Conservation (phyloP, 164 flowering plant species). For the Dillenia turbinata region DNA sequence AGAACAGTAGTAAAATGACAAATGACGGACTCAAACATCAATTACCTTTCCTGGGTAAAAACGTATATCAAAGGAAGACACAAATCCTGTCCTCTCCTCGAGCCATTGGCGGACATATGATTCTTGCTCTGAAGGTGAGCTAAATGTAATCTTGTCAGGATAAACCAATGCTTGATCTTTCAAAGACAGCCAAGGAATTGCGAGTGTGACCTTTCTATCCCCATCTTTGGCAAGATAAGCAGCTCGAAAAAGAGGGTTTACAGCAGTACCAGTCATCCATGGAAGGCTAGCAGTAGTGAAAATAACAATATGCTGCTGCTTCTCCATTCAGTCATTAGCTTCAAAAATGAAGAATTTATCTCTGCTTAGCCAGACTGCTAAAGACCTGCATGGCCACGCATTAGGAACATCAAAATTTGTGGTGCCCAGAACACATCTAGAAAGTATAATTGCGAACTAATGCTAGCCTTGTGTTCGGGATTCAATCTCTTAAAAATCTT, state of each 20-base stretch:
- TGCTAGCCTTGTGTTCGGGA: no score
- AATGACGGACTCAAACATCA: neutral
- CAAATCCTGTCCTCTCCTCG: constrained; percentile 68
- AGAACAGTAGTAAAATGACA: no score
- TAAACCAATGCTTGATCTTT: constrained; percentile 74
- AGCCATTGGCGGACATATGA: constrained; percentile 72
- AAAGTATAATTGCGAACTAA: no score
- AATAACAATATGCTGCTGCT: constrained; percentile 70
- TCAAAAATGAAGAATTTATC: constrained; percentile 3
- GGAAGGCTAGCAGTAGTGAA: constrained; percentile 97
- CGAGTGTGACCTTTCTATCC: constrained; percentile 64
- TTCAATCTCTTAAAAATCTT: no score
- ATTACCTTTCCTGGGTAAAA: constrained; percentile 94
- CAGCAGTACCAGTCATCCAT: constrained; percentile 99
- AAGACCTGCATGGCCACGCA: no score
- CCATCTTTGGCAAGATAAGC: constrained; percentile 83
- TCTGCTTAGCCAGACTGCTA: no score
- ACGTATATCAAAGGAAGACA: constrained; percentile 41
- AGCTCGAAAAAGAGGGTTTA: constrained; percentile 95
- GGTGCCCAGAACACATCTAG: no score
- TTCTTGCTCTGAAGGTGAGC: constrained; percentile 74
- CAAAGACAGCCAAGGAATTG: constrained; percentile 86
- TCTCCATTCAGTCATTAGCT: constrained; percentile 40
- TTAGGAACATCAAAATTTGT: no score
- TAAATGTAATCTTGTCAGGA: constrained; percentile 57